Percentiles rank a stretch among this genome's conserved stretches.
Evolutionary conservation across 352 stramenopile species (phyloP).

Genomic region (Globisporangium heterothallicum): DNA sequence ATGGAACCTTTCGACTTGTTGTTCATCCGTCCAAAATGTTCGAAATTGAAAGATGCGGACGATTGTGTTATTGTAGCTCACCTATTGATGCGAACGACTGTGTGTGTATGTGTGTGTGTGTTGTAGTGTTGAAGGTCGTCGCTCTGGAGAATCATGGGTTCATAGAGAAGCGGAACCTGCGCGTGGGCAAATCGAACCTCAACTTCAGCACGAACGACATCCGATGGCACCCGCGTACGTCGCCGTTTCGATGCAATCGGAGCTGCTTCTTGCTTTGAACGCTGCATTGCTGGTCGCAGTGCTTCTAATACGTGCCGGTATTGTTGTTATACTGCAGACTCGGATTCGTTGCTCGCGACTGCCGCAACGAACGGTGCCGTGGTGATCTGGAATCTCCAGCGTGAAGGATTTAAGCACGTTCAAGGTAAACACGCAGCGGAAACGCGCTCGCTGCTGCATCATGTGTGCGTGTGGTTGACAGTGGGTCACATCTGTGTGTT

Average conservation of each 20-base stretch:
- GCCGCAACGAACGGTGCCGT: conserved; percentile 80
- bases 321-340: conserved; percentile 33
- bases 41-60: too few relatives aligned
- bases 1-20: too few relatives aligned
- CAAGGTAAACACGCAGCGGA: too few relatives aligned
- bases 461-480: not conserved
- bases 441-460: too few relatives aligned
- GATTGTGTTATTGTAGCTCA: too few relatives aligned
- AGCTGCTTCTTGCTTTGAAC: not conserved
- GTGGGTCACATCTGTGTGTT: not conserved
- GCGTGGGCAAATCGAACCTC: conserved; percentile 75
- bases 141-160: conserved; percentile 72
- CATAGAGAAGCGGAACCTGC: conserved; percentile 79
- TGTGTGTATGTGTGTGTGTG: not conserved
- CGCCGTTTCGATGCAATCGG: not conserved
- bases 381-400: conserved; percentile 86
- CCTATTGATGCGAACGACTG: not conserved
- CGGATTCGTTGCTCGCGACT: conserved; percentile 77
- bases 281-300: not conserved
- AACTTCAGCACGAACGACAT: conserved; percentile 90
- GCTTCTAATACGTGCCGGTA: not conserved
- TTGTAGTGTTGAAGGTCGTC: conserved; percentile 73
- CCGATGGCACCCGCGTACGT: conserved; percentile 81
- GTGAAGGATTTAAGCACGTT: conserved; percentile 84
- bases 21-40: too few relatives aligned